Evolutionary conservation across 805 yeast species (phyloP).

Genomic region (Candida insectalens): DNA sequence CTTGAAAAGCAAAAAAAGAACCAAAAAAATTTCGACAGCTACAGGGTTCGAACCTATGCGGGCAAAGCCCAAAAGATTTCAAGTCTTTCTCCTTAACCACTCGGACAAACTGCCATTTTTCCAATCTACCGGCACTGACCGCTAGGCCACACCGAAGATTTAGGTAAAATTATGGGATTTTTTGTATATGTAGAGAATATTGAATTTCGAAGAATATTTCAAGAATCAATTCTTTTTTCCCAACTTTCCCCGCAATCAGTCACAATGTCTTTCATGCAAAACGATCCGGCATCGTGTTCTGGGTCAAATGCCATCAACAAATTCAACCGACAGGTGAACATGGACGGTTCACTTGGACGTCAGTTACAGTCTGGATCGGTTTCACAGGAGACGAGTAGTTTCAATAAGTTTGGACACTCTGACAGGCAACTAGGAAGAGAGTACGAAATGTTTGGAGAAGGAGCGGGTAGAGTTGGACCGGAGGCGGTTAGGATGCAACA

Average conservation of each 20-base stretch:
- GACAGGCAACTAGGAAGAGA: neutral
- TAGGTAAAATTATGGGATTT: too few species aligned
- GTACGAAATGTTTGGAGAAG: neutral
- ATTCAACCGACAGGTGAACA: neutral
- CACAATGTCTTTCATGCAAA: conserved; percentile 3
- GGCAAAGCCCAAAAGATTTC: conserved; percentile 21
- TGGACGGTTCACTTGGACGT: conserved; percentile 1
- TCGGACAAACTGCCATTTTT: conserved; percentile 14
- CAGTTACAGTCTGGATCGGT: conserved; percentile 1
- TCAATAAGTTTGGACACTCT: neutral
- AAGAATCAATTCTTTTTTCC: too few species aligned
- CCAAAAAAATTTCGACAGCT: conserved; percentile 15
- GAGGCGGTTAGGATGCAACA: neutral
- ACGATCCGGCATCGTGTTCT: conserved; percentile 4
- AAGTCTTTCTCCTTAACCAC: conserved; percentile 22
- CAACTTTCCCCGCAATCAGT: too few species aligned
- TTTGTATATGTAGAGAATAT: too few species aligned
- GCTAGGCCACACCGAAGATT: too few species aligned
- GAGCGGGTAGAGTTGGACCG: neutral
- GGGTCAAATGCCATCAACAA: conserved; percentile 2
- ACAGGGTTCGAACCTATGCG: conserved; percentile 23
- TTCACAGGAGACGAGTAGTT: neutral
- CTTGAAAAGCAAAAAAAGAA: neutral
- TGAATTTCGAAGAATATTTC: too few species aligned
- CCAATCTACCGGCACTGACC: too few species aligned